Evolutionary conservation across 139 green algal species (phyloP).

Genomic region (Closterium sp.): DNA sequence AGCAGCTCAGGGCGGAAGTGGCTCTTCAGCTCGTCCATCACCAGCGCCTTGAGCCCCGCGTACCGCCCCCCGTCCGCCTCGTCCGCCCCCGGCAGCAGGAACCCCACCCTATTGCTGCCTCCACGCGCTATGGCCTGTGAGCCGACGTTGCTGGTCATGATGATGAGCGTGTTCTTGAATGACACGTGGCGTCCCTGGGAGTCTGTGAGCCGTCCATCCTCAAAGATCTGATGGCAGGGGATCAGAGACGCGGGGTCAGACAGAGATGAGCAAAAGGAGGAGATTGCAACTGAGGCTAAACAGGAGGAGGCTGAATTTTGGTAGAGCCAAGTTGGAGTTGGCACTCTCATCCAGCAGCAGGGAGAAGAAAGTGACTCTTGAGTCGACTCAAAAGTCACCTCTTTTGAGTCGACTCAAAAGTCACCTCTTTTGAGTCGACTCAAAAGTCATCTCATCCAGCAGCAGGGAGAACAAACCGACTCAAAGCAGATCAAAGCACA

Average conservation of each 20-base stretch:
- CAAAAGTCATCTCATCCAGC: too few relatives aligned
- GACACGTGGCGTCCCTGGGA: slow-evolving; percentile 68
- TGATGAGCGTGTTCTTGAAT: slow-evolving; percentile 80
- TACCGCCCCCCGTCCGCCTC: slow-evolving; percentile 57
- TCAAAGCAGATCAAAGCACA: too few relatives aligned
- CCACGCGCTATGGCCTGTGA: slow-evolving; percentile 73
- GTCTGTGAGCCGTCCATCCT: slow-evolving; percentile 92
- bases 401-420: too few relatives aligned
- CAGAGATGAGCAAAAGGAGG: too few relatives aligned
- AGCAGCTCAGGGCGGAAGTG: slow-evolving; percentile 81
- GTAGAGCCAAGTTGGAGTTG: too few relatives aligned
- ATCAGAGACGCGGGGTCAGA: slow-evolving; percentile 97
- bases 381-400: too few relatives aligned
- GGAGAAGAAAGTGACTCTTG: too few relatives aligned
- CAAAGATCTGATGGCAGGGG: slow-evolving; percentile 93
- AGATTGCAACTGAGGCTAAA: too few relatives aligned
- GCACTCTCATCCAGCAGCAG: too few relatives aligned
- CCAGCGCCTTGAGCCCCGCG: slow-evolving; percentile 62
- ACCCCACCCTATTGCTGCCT: slow-evolving; percentile 64
- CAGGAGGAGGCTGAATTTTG: too few relatives aligned
- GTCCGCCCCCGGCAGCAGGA: slow-evolving; percentile 56
- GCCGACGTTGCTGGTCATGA: slow-evolving; percentile 81
- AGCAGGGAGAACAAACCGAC: too few relatives aligned
- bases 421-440: too few relatives aligned
- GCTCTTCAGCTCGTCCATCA: slow-evolving; percentile 77